These are phyloP conservation scores for Xylariaceae sp. DNA, from an alignment of 2,329 filamentous ascomycete species.

Conservation along the genomic window DNA sequence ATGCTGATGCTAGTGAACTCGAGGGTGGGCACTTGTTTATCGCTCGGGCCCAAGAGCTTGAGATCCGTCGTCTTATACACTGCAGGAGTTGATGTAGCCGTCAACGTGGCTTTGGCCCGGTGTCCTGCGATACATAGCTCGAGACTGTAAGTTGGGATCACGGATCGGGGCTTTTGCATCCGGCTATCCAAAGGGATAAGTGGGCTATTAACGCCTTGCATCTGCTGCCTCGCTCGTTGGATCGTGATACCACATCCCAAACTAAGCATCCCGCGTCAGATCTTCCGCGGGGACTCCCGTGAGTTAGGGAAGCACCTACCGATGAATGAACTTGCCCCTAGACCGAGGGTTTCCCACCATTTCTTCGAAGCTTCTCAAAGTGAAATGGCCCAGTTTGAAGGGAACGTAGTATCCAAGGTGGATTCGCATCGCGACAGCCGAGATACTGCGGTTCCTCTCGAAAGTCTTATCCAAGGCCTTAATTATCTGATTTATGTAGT, in stretches of 20 bases:
- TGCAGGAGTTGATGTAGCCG: conserved; percentile 17
- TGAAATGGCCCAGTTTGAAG: conserved; percentile 20
- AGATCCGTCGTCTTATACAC: conserved; percentile 10
- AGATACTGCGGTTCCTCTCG: conserved; percentile 18
- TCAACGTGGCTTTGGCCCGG: conserved; percentile 10
- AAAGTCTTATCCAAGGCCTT: conserved; percentile 17
- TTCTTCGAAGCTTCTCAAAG: conserved; percentile 18
- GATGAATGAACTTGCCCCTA: conserved; percentile 16
- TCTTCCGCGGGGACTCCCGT: neutral
- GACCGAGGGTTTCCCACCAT: conserved; percentile 24
- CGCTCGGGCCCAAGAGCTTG: conserved; percentile 5
- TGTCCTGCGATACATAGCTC: no score
- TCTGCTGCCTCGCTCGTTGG: conserved; percentile 13
- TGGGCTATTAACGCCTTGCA: conserved; percentile 14
- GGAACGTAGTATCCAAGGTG: conserved; percentile 14
- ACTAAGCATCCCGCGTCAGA: conserved; percentile 16
- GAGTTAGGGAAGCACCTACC: conserved; percentile 13
- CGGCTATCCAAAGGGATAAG: conserved; percentile 23
- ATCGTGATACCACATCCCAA: conserved; percentile 15
- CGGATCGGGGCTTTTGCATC: conserved; percentile 12
- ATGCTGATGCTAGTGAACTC: conserved; percentile 33
- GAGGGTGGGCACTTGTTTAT: conserved; percentile 16
- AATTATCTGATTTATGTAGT: conserved; percentile 14
- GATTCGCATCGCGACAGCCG: no score
- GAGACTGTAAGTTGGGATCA: conserved; percentile 22